phyloP scores from a whole-genome alignment of 192 early-diverging fungal genomes.

The Paraglomus occultum region DNA sequence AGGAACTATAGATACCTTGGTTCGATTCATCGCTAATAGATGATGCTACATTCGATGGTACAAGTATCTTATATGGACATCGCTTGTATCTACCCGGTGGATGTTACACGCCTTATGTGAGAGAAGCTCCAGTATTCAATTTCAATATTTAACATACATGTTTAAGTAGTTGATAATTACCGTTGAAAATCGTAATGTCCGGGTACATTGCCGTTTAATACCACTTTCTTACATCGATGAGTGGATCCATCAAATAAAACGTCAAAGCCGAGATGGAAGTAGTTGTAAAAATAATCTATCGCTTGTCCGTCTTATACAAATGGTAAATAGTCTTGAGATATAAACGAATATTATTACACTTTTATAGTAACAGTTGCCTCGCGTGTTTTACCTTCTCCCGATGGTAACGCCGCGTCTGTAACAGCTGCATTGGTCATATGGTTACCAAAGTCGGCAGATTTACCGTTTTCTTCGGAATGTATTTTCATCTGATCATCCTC shows the following conservation, averaged over 20 bases:
- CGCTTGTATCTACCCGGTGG: slow-evolving; percentile 47
- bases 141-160: slow-evolving; percentile 8
- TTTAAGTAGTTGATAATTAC: no score
- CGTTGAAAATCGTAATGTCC: slow-evolving; percentile 70
- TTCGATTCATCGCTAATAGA: not conserved
- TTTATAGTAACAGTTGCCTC: slow-evolving; percentile 3
- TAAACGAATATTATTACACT: no score
- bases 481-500: slow-evolving; percentile 74
- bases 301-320: slow-evolving; percentile 39
- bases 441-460: slow-evolving; percentile 40
- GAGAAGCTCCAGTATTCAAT: not conserved
- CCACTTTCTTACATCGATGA: slow-evolving; percentile 70
- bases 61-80: slow-evolving; percentile 50
- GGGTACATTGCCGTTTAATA: slow-evolving; percentile 68
- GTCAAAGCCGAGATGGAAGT: slow-evolving; percentile 72
- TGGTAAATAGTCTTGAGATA: no score
- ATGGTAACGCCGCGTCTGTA: slow-evolving; percentile 34
- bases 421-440: slow-evolving; percentile 20
- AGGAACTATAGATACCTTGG: slow-evolving; percentile 9
- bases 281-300: slow-evolving; percentile 76
- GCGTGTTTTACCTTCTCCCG: not conserved
- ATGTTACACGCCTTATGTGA: no score
- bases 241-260: slow-evolving; percentile 64
- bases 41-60: slow-evolving; percentile 31
- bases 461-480: slow-evolving; percentile 47